phyloP scores from a whole-genome alignment of 2,329 filamentous ascomycete species.

The Neonectria ditissima region DNA sequence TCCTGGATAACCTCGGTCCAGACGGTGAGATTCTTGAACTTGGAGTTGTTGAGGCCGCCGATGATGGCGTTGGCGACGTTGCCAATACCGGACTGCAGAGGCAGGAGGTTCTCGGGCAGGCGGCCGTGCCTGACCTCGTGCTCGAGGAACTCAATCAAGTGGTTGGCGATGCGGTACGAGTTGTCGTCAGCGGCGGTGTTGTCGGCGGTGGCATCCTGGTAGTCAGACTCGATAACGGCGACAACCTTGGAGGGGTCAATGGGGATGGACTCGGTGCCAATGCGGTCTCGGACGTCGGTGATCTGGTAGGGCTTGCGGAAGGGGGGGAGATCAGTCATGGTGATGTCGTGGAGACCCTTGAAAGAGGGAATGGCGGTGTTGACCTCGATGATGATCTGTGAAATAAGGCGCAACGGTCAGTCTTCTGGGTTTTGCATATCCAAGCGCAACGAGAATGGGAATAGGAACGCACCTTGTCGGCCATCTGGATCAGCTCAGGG shows the following conservation, averaged over 20 bases:
- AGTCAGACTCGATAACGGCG: constrained; percentile 86
- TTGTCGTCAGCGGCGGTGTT: constrained; percentile 81
- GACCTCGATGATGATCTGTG: constrained; percentile 85
- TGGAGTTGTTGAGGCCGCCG: constrained; percentile 81
- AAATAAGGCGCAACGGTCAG: constrained; percentile 22
- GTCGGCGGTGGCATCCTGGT: constrained; percentile 78
- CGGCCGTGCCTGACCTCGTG: constrained; percentile 85
- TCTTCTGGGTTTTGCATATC: background rate
- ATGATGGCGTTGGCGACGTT: constrained; percentile 95
- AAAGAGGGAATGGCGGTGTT: constrained; percentile 89
- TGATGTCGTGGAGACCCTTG: constrained; percentile 91
- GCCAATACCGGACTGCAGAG: constrained; percentile 88
- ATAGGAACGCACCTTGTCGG: constrained; percentile 77
- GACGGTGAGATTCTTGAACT: constrained; percentile 89
- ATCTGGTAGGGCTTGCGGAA: constrained; percentile 86
- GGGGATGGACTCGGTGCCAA: constrained; percentile 84
- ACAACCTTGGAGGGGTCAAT: constrained; percentile 87
- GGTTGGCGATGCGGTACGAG: constrained; percentile 78
- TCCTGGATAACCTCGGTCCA: constrained; percentile 96
- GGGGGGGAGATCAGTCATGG: constrained; percentile 86
- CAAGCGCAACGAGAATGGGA: background rate
- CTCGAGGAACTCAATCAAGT: constrained; percentile 86
- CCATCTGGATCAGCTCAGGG: constrained; percentile 89
- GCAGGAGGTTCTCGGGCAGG: constrained; percentile 80
- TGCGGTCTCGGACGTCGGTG: constrained; percentile 86